Conservation (phyloP, 768 basidiomycete genomes). For the Amanita pallidorosea region DNA sequence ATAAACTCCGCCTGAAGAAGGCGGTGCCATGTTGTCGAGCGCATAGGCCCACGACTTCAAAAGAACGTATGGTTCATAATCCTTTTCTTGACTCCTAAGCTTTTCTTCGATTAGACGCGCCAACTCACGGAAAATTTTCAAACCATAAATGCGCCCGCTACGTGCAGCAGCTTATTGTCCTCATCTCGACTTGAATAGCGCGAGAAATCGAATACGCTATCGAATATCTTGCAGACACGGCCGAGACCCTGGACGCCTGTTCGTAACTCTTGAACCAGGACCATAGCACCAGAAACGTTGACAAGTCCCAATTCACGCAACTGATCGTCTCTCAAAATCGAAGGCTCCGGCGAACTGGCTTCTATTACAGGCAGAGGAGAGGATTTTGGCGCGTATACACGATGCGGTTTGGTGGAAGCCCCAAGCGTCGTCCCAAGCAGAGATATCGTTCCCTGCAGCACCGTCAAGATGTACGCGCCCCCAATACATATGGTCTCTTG, state of each 20-base stretch:
- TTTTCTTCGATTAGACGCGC: conserved; percentile 10
- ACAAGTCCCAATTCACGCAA: conserved; percentile 7
- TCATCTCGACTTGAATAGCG: conserved; percentile 24
- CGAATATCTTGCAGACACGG: conserved; percentile 48
- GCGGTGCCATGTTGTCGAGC: conserved; percentile 17
- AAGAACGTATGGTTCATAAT: conserved; percentile 25
- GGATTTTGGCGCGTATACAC: conserved; percentile 67
- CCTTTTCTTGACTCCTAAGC: conserved; percentile 25
- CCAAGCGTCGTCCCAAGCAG: conserved; percentile 44
- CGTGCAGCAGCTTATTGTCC: conserved; percentile 25
- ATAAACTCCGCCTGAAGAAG: conserved; percentile 25
- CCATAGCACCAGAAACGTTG: conserved; percentile 18
- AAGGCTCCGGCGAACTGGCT: conserved; percentile 8
- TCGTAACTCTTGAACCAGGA: conserved; percentile 46
- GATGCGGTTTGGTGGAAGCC: conserved; percentile 29
- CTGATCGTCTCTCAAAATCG: conserved; percentile 2
- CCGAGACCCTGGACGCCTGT: conserved; percentile 63
- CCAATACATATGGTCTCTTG: conserved; percentile 54
- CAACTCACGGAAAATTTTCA: conserved; percentile 8
- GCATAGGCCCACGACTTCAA: conserved; percentile 27
- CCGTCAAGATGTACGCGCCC: conserved; percentile 50
- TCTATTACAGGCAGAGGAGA: conserved; percentile 58
- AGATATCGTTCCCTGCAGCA: conserved; percentile 51
- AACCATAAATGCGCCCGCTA: conserved; percentile 42
- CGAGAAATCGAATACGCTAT: conserved; percentile 48